These are phyloP conservation scores for Blastobotrys apis DNA, from an alignment of 1,139 yeast genomes.

Conservation along the genomic window DNA sequence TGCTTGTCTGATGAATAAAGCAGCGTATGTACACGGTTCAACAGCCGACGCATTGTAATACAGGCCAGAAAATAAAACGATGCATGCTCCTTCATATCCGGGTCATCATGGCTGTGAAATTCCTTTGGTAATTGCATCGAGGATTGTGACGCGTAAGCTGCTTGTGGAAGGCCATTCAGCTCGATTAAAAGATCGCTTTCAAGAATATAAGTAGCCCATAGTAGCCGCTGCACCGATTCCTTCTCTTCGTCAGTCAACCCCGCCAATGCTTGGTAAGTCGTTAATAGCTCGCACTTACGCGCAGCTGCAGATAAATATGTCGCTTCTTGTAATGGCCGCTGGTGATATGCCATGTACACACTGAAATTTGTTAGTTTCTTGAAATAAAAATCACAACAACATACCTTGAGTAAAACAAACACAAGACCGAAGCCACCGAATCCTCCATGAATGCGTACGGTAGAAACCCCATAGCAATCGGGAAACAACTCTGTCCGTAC, in stretches of 20 bases:
- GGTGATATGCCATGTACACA: constrained; percentile 18
- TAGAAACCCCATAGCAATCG: too few relatives aligned
- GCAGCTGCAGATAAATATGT: constrained; percentile 18
- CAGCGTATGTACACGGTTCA: constrained; percentile 22
- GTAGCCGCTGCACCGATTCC: constrained; percentile 18
- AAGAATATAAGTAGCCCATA: constrained; percentile 20
- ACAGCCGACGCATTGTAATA: constrained; percentile 21
- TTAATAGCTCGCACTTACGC: constrained; percentile 18
- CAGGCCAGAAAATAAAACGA: constrained; percentile 23
- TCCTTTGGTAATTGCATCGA: constrained; percentile 18
- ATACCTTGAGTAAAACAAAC: too few relatives aligned
- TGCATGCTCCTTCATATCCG: constrained; percentile 16
- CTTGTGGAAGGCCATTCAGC: constrained; percentile 20
- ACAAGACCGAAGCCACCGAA: too few relatives aligned
- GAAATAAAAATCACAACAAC: too few relatives aligned
- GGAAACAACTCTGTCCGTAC: too few relatives aligned
- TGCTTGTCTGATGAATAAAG: constrained; percentile 16
- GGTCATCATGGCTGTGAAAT: constrained; percentile 18
- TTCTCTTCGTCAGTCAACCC: constrained; percentile 11
- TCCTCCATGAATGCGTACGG: too few relatives aligned
- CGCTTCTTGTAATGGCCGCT: constrained; percentile 20
- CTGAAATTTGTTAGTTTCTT: too few relatives aligned
- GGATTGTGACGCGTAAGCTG: constrained; percentile 18
- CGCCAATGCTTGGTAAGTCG: constrained; percentile 13
- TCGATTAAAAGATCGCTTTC: constrained; percentile 21